Evolutionary conservation across 2,329 filamentous ascomycete species (phyloP).

Genomic region (Verticillium tricorpus): DNA sequence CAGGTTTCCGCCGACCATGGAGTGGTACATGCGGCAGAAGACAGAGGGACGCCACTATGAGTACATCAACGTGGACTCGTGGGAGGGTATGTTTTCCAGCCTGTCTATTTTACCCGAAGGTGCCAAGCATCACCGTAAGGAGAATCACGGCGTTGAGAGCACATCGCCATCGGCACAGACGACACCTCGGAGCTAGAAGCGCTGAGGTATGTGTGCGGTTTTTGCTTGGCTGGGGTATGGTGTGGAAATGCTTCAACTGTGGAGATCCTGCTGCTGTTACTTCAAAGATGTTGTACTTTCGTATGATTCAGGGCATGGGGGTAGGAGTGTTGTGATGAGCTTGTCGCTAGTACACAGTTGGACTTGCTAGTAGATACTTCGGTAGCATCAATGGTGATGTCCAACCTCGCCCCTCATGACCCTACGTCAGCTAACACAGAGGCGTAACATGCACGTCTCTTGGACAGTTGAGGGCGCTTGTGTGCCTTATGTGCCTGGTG

Average conservation of each 20-base stretch:
- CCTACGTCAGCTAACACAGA: no score
- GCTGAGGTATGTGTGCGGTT: neutral
- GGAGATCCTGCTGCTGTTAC: no score
- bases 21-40: constrained; percentile 48
- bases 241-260: no score
- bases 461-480: no score
- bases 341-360: neutral
- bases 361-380: neutral
- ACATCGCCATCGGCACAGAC: neutral
- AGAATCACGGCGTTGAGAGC: neutral
- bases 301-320: no score
- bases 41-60: constrained; percentile 42
- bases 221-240: neutral
- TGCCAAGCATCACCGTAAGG: neutral
- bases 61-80: constrained; percentile 42
- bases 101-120: neutral
- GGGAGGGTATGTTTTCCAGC: constrained; percentile 32
- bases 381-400: no score
- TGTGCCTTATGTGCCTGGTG: no score
- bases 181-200: neutral
- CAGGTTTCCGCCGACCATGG: constrained; percentile 39
- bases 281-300: no score
- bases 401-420: no score
- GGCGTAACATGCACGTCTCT: no score
- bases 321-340: no score